Base-by-base conservation (phyloP, 1,284 basidiomycete species). In the Apiotrichum montevideense region DNA sequence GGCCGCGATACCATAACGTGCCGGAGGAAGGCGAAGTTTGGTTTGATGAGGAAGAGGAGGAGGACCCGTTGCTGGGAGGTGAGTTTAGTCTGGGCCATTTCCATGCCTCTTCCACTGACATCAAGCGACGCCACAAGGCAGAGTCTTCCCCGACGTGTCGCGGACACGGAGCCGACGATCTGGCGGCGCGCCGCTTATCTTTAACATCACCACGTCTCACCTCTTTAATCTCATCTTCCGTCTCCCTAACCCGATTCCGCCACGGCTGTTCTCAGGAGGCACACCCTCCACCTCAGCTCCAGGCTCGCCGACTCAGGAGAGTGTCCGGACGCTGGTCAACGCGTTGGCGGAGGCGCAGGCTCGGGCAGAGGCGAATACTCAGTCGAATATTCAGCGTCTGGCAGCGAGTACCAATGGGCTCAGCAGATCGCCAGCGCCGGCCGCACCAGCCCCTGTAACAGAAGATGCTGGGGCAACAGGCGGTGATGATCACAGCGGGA, bases 151-250 rank as follows among this genome's bases (percentile, higher is more conserved):
- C 13, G 41, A 35, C 50, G 41, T 51, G 7, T 51, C 55, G 1
- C 46, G 50, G 1, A 52, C 33, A 9, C 58, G 52, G 10, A 46
- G 51, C 15, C 58, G 62, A 8, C 51, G 63, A 29, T 48, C 52
- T 14, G 69, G 67, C 5, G 33, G 13, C 45, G 65, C 66, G 3
- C 71, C 71, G 0, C 56, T 69, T n/a, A 66, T 71, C 14, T 68
- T 70, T 52, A 66, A 63, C 34, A 52, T 73, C 7, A 57, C 70
- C 4, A 47, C 70, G 1, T 35, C 52, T 1, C 65, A 73, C 57
- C 56, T 71, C 4, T 3, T 69, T 51, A 54, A 56, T 44, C 57
- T 73, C 29, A 55, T 73, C 32, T 57, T 68, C 46, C 61, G 61
- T 29, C 61, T 73, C 3, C 69, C 70, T 0, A 47, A 63, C 0